A percentile compares a stretch with the other conserved stretches of the same genome.
Conservation (phyloP, 768 basidiomycete genomes). For the Kwoniella mangroviensis region DNA sequence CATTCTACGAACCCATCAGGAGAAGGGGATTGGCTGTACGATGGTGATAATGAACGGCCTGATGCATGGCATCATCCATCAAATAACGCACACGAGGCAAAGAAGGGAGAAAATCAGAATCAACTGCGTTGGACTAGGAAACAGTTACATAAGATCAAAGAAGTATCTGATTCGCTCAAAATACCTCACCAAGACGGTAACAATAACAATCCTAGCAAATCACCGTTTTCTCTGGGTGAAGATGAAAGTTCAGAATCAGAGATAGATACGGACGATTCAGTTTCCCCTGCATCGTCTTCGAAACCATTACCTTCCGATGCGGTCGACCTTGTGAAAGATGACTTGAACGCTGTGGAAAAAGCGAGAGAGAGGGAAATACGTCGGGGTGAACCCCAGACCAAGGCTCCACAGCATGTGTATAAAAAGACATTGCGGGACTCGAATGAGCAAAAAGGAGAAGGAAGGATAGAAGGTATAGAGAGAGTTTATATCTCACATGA, state of each 20-base stretch:
- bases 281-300: slow-evolving; percentile 26
- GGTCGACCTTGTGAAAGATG: slow-evolving; percentile 85
- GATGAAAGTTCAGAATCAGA: slow-evolving; percentile 33
- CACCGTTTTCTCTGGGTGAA: slow-evolving; percentile 44
- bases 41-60: slow-evolving; percentile 49
- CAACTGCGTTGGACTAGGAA: slow-evolving; percentile 36
- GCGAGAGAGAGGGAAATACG: slow-evolving; percentile 65
- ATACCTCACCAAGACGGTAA: slow-evolving; percentile 2
- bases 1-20: slow-evolving; percentile 22
- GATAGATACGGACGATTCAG: slow-evolving; percentile 40
- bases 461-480: slow-evolving; percentile 20
- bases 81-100: slow-evolving; percentile 2
- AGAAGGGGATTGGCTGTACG: slow-evolving; percentile 45
- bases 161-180: slow-evolving; percentile 11
- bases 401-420: slow-evolving; percentile 52
- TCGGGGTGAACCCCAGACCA: slow-evolving; percentile 66
- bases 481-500: slow-evolving; percentile 14
- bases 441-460: slow-evolving; percentile 6
- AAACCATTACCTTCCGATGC: slow-evolving; percentile 64
- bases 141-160: slow-evolving; percentile 20
- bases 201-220: not conserved
- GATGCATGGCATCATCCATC: slow-evolving; percentile 38
- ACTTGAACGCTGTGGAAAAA: slow-evolving; percentile 63
- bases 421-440: slow-evolving; percentile 16
- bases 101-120: slow-evolving; percentile 13